Base-by-base conservation (phyloP, 2,329 filamentous ascomycete species). In the Bipolaris bicolor region DNA sequence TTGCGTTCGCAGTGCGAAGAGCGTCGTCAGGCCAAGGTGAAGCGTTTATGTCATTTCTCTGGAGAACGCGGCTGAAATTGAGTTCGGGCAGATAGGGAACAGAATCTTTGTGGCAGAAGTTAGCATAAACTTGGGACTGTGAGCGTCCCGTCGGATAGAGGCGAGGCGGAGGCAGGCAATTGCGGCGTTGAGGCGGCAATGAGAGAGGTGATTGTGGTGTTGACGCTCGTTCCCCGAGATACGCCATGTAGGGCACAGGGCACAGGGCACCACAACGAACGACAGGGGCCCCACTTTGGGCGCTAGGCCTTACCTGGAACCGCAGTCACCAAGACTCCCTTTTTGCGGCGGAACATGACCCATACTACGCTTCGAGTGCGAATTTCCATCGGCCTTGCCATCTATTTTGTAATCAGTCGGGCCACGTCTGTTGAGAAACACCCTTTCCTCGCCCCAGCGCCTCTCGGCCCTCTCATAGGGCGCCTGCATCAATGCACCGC, bases 11-110 rank as follows among this genome's bases (percentile, higher is more conserved):
- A 20, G 61, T 52, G 55, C 49, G 62, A 61, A 52, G 29, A 60
- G 40, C 29, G 61, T 71, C 60, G 55, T 57, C 65, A 59, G 54
- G 55, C 39, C 57, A 50, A 34, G 51, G 31, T 40, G 61, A 56
- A 49, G 62, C 66, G 69, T 69, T 74, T 69, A 74, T 74, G 67
- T 71, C 69, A 72, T 68, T 52, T 53, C 65, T 57, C 48, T 62
- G 58, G 44, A 22, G 34, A 44, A 22, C 36, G 24, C 57, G 44
- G 56, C 39, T 52, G 58, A 70, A 63, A 49, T 60, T 54, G 57
- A 69, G 56, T 43, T 66, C 59, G 57, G 63, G 63, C 36, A 69
- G 60, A 50, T 52, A 51, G 22, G 68, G 67, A 26, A 65, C 68
- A 64, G 65, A 33, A 31, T 48, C 40, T 33, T 50, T 43, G 46